These are phyloP conservation scores for Phytophthora hibernalis DNA, from an alignment of 352 stramenopile genomes.

Conservation along the genomic window DNA sequence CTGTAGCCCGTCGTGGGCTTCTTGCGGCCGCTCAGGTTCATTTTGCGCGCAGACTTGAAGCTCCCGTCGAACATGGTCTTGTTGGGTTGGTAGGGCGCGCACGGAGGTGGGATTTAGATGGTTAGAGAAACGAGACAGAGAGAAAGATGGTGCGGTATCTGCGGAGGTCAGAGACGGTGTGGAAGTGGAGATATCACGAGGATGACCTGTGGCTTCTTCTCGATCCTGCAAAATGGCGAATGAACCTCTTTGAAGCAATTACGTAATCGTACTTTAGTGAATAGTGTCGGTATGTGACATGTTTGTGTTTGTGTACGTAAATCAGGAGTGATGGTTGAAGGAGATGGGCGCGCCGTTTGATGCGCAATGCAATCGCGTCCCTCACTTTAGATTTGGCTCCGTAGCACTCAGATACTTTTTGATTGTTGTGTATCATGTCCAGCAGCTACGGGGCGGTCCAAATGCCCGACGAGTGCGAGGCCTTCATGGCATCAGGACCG, in stretches of 20 bases:
- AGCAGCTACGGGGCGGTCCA: background rate
- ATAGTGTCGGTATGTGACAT: background rate
- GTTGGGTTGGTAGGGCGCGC: background rate
- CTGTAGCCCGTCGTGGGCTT: constrained; percentile 42
- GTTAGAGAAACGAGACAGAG: background rate
- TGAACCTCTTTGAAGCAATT: constrained; percentile 16
- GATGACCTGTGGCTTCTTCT: constrained; percentile 7
- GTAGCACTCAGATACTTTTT: background rate
- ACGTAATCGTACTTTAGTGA: constrained; percentile 15
- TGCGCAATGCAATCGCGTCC: constrained; percentile 24
- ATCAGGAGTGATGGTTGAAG: constrained; percentile 4
- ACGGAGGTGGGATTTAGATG: background rate
- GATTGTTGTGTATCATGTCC: constrained; percentile 1
- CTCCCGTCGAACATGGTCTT: constrained; percentile 73
- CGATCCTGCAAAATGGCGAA: constrained; percentile 20
- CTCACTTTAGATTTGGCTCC: constrained; percentile 12
- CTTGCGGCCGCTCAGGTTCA: constrained; percentile 73
- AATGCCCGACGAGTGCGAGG: background rate
- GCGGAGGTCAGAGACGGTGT: background rate
- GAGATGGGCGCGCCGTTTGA: constrained; percentile 21
- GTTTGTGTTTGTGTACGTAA: constrained; percentile 1
- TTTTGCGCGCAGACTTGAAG: constrained; percentile 73
- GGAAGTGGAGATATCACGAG: background rate
- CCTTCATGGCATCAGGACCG: constrained; percentile 21
- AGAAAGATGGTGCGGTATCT: background rate